A percentile compares a stretch with the other conserved stretches of the same genome.
Evolutionary conservation across 768 basidiomycete species (phyloP).

Genomic region (Rhizopogon salebrosus): DNA sequence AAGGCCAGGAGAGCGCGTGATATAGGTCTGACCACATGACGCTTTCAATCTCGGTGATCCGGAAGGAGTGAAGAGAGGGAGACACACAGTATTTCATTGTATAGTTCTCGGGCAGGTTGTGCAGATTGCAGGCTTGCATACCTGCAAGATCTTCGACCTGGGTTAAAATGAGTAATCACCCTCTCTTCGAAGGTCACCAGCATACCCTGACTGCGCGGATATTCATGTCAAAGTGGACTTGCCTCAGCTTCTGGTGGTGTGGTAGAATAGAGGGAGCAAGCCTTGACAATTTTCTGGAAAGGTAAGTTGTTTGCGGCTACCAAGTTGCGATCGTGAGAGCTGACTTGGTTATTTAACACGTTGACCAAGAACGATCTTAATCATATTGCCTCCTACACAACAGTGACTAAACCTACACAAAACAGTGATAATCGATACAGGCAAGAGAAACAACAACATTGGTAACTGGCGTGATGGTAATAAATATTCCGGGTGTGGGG

Average conservation of each 20-base stretch:
- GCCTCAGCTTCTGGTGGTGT: not conserved
- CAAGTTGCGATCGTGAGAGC: not conserved
- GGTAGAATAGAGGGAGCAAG: not conserved
- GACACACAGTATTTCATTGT: conserved; percentile 71
- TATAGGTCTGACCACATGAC: conserved; percentile 61
- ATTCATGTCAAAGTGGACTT: conserved; percentile 17
- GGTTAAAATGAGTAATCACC: conserved; percentile 12
- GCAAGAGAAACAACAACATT: not conserved
- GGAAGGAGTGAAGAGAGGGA: not conserved
- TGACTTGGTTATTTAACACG: not conserved
- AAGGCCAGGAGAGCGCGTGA: conserved; percentile 88
- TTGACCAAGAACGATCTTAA: not conserved
- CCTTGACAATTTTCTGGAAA: not conserved
- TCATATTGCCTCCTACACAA: not conserved
- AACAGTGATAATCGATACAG: not conserved
- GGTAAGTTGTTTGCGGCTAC: too few relatives aligned
- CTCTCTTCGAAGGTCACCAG: not conserved
- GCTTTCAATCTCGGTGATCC: not conserved
- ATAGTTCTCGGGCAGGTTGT: conserved; percentile 92
- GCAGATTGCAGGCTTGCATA: conserved; percentile 92
- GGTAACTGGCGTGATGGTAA: not conserved
- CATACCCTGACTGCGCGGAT: conserved; percentile 25
- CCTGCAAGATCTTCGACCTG: conserved; percentile 85
- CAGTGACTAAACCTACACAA: not conserved
- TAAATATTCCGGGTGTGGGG: conserved; percentile 1